Evolutionary conservation across 2,329 filamentous ascomycete species (phyloP).

Genomic region (Aspergillus sp.): DNA sequence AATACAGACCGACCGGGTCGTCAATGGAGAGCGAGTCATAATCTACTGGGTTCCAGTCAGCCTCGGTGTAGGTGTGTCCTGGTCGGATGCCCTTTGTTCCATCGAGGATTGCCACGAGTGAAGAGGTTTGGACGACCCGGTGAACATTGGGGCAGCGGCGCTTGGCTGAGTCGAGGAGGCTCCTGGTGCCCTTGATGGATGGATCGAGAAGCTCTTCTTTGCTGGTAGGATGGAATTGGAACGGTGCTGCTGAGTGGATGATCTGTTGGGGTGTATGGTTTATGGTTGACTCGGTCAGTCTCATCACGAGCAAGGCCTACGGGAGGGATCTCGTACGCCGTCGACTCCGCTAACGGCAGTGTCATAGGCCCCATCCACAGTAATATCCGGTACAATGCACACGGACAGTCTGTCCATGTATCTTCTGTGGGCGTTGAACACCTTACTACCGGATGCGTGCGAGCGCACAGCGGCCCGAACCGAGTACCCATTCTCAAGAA

Average conservation of each 20-base stretch:
- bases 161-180: not conserved
- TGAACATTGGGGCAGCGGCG: not conserved
- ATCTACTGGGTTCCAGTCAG: not conserved
- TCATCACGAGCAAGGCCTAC: not conserved
- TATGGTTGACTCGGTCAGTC: not conserved
- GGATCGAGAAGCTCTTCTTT: conserved; percentile 2
- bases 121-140: conserved; percentile 6
- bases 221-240: not conserved
- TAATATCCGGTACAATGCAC: not conserved
- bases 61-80: not conserved
- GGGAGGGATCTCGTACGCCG: not conserved
- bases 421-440: not conserved
- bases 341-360: not conserved
- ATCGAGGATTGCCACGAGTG: conserved; percentile 2
- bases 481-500: not conserved
- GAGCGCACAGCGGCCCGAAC: not conserved
- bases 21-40: not conserved
- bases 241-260: not conserved
- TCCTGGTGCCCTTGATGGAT: conserved; percentile 1
- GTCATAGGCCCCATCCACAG: not conserved
- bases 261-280: not conserved
- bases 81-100: not conserved
- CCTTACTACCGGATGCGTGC: not conserved
- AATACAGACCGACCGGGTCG: not conserved
- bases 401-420: not conserved